A percentile compares a stretch with the other conserved stretches of the same genome.
Conservation (phyloP, 1,284 basidiomycete species). For the Puccinia polysora region DNA sequence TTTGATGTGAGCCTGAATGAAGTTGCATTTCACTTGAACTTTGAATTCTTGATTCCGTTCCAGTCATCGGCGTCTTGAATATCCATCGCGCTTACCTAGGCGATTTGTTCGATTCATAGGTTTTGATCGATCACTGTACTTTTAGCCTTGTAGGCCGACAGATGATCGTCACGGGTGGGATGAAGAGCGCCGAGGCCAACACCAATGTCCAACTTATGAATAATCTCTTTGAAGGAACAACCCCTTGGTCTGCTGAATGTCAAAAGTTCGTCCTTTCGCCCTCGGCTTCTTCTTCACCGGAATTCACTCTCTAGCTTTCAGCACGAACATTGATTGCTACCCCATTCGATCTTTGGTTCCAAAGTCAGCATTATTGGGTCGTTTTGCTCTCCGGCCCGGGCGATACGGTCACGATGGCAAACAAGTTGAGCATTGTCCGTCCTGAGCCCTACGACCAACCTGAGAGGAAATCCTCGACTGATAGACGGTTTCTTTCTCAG, state of each 20-base stretch:
- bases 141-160: constrained; percentile 39
- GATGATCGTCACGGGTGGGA: constrained; percentile 26
- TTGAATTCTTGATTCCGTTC: neutral
- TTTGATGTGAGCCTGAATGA: neutral
- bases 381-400: constrained; percentile 8
- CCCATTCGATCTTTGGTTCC: neutral
- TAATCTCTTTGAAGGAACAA: constrained; percentile 28
- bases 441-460: neutral
- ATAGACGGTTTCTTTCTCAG: constrained; percentile 2
- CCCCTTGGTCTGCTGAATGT: constrained; percentile 33
- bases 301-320: neutral
- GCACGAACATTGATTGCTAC: neutral
- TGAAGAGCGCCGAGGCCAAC: neutral
- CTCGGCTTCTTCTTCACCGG: neutral
- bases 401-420: constrained; percentile 38
- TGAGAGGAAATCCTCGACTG: neutral
- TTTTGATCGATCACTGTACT: constrained; percentile 44
- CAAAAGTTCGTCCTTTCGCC: constrained; percentile 8
- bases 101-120: neutral
- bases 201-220: constrained; percentile 23
- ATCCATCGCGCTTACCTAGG: neutral
- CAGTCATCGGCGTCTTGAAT: too few species aligned
- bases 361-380: constrained; percentile 38
- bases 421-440: constrained; percentile 21
- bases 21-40: neutral